phyloP scores from a whole-genome alignment of 768 basidiomycete genomes.

The Podaxis sp. region DNA sequence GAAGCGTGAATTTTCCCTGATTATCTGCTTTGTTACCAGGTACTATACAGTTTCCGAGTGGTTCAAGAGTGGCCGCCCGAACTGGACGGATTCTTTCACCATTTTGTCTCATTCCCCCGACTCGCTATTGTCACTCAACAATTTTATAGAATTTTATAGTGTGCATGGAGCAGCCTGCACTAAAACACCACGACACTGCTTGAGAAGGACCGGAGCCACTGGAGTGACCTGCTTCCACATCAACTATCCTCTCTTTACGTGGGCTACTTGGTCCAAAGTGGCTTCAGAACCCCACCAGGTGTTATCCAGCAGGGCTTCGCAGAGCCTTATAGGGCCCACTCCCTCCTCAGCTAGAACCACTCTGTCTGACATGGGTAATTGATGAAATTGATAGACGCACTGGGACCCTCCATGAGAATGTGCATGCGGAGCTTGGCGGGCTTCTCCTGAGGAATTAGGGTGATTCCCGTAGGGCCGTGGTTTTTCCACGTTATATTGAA shows the following conservation, averaged over 20 bases:
- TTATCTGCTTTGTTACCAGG: constrained; percentile 7
- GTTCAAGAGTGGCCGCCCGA: background rate
- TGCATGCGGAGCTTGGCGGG: constrained; percentile 1
- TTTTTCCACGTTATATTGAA: constrained; percentile 9
- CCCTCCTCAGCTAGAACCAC: constrained; percentile 15
- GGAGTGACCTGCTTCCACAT: constrained; percentile 16
- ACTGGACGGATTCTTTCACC: background rate
- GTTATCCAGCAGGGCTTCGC: constrained; percentile 17
- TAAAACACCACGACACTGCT: background rate
- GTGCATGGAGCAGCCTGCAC: background rate
- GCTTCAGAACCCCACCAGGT: constrained; percentile 17
- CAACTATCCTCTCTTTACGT: constrained; percentile 6
- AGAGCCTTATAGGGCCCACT: constrained; percentile 12
- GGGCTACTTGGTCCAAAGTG: constrained; percentile 13
- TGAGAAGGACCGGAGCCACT: constrained; percentile 4
- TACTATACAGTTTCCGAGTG: background rate
- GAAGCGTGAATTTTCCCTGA: constrained; percentile 3
- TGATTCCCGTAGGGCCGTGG: background rate
- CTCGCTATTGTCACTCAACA: background rate
- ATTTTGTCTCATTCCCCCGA: background rate
- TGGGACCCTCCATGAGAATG: constrained; percentile 12
- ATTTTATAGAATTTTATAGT: background rate
- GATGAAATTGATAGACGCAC: constrained; percentile 16
- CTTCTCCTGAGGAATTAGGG: background rate
- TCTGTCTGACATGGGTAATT: constrained; percentile 26